Evolutionary conservation across 2,329 filamentous ascomycete species (phyloP), one percentile per base, ranked within the genome.

Genomic region (Xylariaceae sp.): DNA sequence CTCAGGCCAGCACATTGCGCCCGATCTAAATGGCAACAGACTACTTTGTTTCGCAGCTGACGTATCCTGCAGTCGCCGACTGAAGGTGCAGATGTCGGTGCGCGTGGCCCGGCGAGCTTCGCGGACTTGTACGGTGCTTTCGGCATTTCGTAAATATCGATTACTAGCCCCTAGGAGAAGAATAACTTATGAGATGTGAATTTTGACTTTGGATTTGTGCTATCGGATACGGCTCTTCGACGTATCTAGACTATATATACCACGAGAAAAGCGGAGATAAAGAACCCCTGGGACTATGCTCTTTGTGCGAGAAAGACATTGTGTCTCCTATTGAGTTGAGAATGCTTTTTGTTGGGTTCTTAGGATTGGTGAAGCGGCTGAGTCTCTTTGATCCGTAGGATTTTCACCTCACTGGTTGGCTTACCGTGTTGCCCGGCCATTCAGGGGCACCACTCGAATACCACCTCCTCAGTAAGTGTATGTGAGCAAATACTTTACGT

Each of bases 1-100:
- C 48, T 53, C 12, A 59, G 49, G 1, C 41, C 30, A 3, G 54
- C 48, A 7, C 53, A 59, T 12, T 59, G 46, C 13, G 42, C 16
- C 3, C 8, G 10, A 12, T 45, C 51, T 34, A 53, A 13, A n/a
- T 54, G 54, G 1, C 0, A 9, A 12, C 54, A 54, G 1, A 34
- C 30, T 41, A 43, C 50, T 22, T 15, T 48, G 4, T 56, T n/a
- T 18, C 29, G 50, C 1, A 49, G n/a, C 7, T 36, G 16, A 7
- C 49, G 55, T 16, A 47, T 3, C 7, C 42, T 41, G 36, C 53
- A 54, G 13, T 50, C 34, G 0, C 52, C 36, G 2, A 21, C 36
- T 21, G n/a, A n/a, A n/a, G n/a, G 26, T 15, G 48, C 52, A 26
- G 30, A n/a, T n/a, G 8, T 15, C 13, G 19, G 34, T 15, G 42